Evolutionary conservation across 768 basidiomycete species (phyloP).

Genomic region (Leccinellum rugosiceps): DNA sequence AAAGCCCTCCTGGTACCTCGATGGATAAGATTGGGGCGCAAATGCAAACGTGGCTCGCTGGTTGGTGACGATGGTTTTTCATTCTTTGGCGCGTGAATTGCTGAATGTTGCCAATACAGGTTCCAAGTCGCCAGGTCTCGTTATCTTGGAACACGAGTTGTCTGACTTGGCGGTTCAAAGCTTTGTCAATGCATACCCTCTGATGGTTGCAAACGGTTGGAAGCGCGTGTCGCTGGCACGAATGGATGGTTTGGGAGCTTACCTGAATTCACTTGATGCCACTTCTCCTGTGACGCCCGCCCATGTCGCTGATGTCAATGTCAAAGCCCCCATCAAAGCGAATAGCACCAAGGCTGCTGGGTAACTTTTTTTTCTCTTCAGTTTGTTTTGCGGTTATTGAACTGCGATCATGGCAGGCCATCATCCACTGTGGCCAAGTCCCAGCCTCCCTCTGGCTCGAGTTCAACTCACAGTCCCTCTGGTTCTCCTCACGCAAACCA

Average conservation of each 20-base stretch:
- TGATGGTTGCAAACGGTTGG: conserved; percentile 72
- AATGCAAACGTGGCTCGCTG: conserved; percentile 57
- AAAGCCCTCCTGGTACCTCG: conserved; percentile 40
- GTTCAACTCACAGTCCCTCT: conserved; percentile 13
- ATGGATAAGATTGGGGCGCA: conserved; percentile 41
- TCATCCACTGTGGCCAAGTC: not conserved
- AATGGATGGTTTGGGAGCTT: conserved; percentile 38
- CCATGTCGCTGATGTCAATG: conserved; percentile 16
- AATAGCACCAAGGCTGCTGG: conserved; percentile 7
- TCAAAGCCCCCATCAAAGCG: conserved; percentile 14
- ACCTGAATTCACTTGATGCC: conserved; percentile 44
- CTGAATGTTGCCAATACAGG: conserved; percentile 32
- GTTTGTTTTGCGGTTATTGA: not conserved
- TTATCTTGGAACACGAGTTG: conserved; percentile 85
- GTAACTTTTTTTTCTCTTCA: conserved; percentile 2
- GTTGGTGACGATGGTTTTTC: conserved; percentile 28
- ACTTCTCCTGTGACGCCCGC: conserved; percentile 28
- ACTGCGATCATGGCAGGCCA: conserved; percentile 4
- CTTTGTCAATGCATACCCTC: conserved; percentile 64
- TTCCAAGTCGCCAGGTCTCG: conserved; percentile 72
- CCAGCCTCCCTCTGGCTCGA: conserved; percentile 5
- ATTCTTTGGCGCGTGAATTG: not conserved
- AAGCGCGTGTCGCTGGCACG: conserved; percentile 53
- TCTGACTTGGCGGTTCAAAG: conserved; percentile 54
- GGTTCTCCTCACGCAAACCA: conserved; percentile 29